These are phyloP conservation scores for Kwoniella botswanensis DNA, from an alignment of 768 basidiomycete species.

Conservation along the genomic window DNA sequence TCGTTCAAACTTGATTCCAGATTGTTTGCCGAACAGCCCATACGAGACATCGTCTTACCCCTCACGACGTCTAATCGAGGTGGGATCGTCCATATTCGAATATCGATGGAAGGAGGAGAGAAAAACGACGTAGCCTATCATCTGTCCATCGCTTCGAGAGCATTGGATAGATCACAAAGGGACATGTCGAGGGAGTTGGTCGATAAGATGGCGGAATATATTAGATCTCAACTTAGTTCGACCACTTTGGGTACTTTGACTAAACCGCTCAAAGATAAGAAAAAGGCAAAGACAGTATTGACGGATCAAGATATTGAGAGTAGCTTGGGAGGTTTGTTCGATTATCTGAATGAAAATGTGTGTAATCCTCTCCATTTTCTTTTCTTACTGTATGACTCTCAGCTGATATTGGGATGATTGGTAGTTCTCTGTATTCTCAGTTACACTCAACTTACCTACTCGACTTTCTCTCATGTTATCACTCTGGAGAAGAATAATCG, in stretches of 20 bases:
- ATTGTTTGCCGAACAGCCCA: conserved; percentile 31
- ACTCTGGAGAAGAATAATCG: conserved; percentile 52
- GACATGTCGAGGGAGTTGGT: conserved; percentile 53
- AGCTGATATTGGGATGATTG: not conserved
- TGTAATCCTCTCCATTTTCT: conserved; percentile 16
- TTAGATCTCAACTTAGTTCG: conserved; percentile 35
- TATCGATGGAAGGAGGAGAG: conserved; percentile 52
- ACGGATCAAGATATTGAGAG: conserved; percentile 47
- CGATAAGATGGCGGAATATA: conserved; percentile 53
- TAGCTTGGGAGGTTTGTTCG: conserved; percentile 50
- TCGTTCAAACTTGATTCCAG: conserved; percentile 54
- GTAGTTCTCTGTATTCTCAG: conserved; percentile 56
- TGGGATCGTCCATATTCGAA: conserved; percentile 46
- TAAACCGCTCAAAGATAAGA: conserved; percentile 50
- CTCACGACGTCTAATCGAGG: conserved; percentile 41
- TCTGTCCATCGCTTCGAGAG: conserved; percentile 39
- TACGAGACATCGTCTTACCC: conserved; percentile 49
- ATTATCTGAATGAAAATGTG: conserved; percentile 56
- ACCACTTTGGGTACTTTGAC: conserved; percentile 35
- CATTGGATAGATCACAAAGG: conserved; percentile 44
- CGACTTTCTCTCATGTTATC: conserved; percentile 44
- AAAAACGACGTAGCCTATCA: conserved; percentile 52
- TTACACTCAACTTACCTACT: conserved; percentile 41
- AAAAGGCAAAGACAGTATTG: conserved; percentile 42
- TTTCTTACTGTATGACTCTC: not conserved